Base-by-base conservation (phyloP, 1,284 basidiomycete species). In the Puccinia polysora region DNA sequence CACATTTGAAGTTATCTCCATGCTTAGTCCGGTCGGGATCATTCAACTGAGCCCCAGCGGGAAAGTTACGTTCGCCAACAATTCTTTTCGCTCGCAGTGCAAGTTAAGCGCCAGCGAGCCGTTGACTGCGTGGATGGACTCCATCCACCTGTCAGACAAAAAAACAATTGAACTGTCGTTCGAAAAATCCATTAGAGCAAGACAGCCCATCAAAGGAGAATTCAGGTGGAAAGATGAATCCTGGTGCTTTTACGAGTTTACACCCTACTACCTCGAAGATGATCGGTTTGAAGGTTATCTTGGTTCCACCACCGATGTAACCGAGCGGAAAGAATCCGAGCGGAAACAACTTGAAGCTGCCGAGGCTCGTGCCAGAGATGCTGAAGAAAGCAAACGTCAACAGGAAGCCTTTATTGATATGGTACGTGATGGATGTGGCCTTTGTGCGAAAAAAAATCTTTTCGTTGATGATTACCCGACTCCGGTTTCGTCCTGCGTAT, bases 21-120 rank as follows among this genome's bases (percentile, higher is more conserved):
- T 75, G 43, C 75, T 78, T 20, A 74, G 75, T 7, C 77, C 77
- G 15, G 77, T 78, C 50, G 77, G 77, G 14, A 76, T 78, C 36
- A 71, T 76, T 45, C 72, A 75, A 49, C 74, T 74, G 36, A 68
- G 75, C 49, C 40, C 59, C 0, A 53, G 65, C 10, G 76, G 76
- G 20, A 32, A 58, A 23, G 73, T 75, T n/a, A 32, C 65, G 1
- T 76, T 74, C 71, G 70, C 71, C 38, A 45, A 58, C 10, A n/a
- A 25, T 6, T n/a, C 58, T 10, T 40, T 72, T 40, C 34, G 52
- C 30, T 70, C 71, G 20, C 40, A 49, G 36, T 71, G 70, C 10
- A 74, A 74, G 0, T 63, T 74, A 49, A 34, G 55, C 6, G 25
- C 58, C 23, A 60, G 63, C 20, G 47, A 55, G 2, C 75, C 75